phyloP scores from a whole-genome alignment of 2,329 filamentous ascomycete genomes.

The Helicocarpus griseus region DNA sequence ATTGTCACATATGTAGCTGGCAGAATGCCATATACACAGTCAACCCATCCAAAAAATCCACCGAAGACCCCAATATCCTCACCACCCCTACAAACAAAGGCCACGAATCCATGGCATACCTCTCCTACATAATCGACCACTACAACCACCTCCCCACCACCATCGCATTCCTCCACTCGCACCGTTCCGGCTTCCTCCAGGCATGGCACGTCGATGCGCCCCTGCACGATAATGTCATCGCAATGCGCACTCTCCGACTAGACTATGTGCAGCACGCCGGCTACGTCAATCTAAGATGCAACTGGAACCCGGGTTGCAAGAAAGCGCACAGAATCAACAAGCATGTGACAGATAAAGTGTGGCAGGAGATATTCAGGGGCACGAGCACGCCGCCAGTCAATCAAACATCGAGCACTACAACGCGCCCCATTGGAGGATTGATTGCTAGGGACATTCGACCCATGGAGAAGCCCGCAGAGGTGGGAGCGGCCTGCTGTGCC shows the following conservation, averaged over 20 bases:
- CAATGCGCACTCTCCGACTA: slow-evolving; percentile 37
- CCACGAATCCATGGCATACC: slow-evolving; percentile 45
- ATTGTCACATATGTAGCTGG: slow-evolving; percentile 26
- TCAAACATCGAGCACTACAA: no score
- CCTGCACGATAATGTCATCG: slow-evolving; percentile 39
- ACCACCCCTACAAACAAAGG: slow-evolving; percentile 36
- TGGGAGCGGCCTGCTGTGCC: slow-evolving; percentile 48
- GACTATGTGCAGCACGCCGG: slow-evolving; percentile 38
- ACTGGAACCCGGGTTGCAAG: slow-evolving; percentile 43
- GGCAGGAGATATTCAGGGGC: slow-evolving; percentile 22
- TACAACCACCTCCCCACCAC: slow-evolving; percentile 39
- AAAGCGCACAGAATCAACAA: slow-evolving; percentile 14
- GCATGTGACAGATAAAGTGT: slow-evolving; percentile 19
- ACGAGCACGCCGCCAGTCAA: slow-evolving; percentile 14
- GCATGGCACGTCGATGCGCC: slow-evolving; percentile 44
- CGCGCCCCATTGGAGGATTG: no score
- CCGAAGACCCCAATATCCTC: slow-evolving; percentile 8
- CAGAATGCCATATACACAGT: slow-evolving; percentile 37
- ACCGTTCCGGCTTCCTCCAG: slow-evolving; percentile 19
- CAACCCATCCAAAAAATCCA: slow-evolving; percentile 22
- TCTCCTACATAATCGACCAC: slow-evolving; percentile 42
- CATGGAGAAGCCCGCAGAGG: slow-evolving; percentile 25
- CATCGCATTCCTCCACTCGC: slow-evolving; percentile 37
- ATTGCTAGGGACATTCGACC: neutral
- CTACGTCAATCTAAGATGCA: slow-evolving; percentile 48